These are phyloP conservation scores for Vaccinium darrowii DNA, from an alignment of 148 eudicot genomes.

Conservation along the genomic window DNA sequence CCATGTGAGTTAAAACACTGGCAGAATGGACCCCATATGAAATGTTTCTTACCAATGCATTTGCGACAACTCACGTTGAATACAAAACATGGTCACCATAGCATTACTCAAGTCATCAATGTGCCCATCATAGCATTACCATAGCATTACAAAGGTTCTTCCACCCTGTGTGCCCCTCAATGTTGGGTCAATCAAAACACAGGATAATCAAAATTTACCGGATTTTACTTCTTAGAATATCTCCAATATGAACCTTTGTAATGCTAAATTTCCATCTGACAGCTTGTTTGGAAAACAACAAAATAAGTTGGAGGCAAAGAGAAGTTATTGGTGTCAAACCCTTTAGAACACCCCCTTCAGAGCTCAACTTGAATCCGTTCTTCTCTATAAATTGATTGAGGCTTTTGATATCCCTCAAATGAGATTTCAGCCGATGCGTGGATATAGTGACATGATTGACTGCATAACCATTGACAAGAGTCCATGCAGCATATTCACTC, in stretches of 20 bases:
- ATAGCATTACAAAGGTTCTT: neutral
- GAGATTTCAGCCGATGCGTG: slow-evolving; percentile 65
- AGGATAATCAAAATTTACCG: neutral
- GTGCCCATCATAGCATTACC: too few relatives aligned
- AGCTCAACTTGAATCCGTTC: slow-evolving; percentile 77
- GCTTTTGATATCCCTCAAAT: slow-evolving; percentile 51
- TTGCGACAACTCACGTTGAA: neutral
- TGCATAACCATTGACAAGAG: slow-evolving; percentile 93
- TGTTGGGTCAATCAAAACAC: neutral
- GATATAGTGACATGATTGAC: slow-evolving; percentile 93
- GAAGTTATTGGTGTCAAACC: slow-evolving; percentile 42
- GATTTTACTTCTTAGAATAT: neutral
- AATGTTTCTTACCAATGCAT: neutral
- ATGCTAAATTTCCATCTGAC: neutral
- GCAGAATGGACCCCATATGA: neutral
- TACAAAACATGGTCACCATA: neutral
- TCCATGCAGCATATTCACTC: slow-evolving; percentile 99
- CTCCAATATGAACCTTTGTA: neutral
- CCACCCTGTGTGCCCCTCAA: neutral
- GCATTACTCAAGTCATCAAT: too few relatives aligned
- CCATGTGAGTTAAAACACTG: neutral
- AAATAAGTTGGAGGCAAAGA: neutral
- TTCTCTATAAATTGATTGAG: slow-evolving; percentile 81
- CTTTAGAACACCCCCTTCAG: slow-evolving; percentile 87
- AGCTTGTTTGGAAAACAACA: neutral